These are phyloP conservation scores for Cercospora nicotianae DNA, from an alignment of 2,329 filamentous ascomycete genomes.

Conservation along the genomic window DNA sequence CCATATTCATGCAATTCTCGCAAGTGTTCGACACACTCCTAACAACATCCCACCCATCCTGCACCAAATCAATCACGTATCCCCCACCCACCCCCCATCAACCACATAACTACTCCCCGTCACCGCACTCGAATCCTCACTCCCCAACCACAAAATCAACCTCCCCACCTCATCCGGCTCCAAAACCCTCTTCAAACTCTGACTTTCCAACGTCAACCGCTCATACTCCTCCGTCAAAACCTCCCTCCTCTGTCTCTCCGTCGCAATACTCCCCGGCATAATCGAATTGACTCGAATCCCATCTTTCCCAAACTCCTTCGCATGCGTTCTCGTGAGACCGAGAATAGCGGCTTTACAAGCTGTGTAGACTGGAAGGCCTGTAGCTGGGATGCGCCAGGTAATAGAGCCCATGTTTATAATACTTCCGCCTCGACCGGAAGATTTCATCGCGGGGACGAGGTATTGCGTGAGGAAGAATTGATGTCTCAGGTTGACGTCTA, in stretches of 20 bases:
- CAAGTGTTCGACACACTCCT: too few species aligned
- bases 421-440: slow-evolving; percentile 52
- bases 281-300: slow-evolving; percentile 35
- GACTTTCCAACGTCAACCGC: slow-evolving; percentile 32
- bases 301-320: slow-evolving; percentile 33
- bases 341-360: slow-evolving; percentile 34
- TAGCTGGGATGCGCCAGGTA: slow-evolving; percentile 33
- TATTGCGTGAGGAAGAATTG: slow-evolving; percentile 62
- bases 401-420: slow-evolving; percentile 51
- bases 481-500: slow-evolving; percentile 66
- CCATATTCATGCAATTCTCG: too few species aligned
- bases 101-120: slow-evolving; percentile 37
- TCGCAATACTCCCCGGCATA: slow-evolving; percentile 37
- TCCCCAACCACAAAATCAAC: slow-evolving; percentile 36
- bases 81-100: slow-evolving; percentile 36
- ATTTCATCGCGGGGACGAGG: slow-evolving; percentile 59
- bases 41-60: background rate
- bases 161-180: slow-evolving; percentile 35
- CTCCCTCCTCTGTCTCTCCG: slow-evolving; percentile 36
- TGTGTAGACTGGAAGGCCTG: slow-evolving; percentile 33
- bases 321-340: slow-evolving; percentile 34
- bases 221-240: slow-evolving; percentile 36
- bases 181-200: slow-evolving; percentile 37
- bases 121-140: slow-evolving; percentile 36
- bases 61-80: slow-evolving; percentile 23